Evolutionary conservation across 78 protist species (phyloP).

Genomic region (Andalucia godoyi): DNA sequence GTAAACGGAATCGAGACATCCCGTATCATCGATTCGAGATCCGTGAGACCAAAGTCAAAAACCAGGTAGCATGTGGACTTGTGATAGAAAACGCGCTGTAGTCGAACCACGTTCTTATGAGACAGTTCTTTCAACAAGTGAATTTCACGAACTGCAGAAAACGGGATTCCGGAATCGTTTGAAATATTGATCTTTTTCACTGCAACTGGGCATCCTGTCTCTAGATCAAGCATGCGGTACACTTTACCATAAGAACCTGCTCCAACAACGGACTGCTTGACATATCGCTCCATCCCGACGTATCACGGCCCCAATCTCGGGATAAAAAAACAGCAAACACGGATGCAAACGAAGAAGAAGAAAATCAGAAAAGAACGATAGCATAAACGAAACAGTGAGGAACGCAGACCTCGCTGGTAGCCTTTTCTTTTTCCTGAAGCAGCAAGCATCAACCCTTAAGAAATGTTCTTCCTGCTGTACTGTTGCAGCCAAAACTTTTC

Average conservation of each 20-base stretch:
- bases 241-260: constrained; percentile 70
- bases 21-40: constrained; percentile 33
- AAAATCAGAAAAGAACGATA: too few species aligned
- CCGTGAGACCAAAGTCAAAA: constrained; percentile 50
- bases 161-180: constrained; percentile 29
- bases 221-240: constrained; percentile 7
- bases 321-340: background rate
- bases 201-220: constrained; percentile 41
- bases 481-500: too few species aligned
- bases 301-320: background rate
- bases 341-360: too few species aligned
- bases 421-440: too few species aligned
- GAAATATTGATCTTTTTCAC: constrained; percentile 42
- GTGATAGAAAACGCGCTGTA: constrained; percentile 38
- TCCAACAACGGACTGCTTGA: constrained; percentile 22
- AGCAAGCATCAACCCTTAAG: too few species aligned
- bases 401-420: too few species aligned
- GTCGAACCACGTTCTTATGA: constrained; percentile 51
- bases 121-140: constrained; percentile 37
- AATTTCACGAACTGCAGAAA: constrained; percentile 65
- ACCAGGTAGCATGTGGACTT: constrained; percentile 47
- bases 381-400: too few species aligned
- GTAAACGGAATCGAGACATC: constrained; percentile 28
- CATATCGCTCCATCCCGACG: constrained; percentile 29
- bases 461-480: too few species aligned